Conservation (phyloP, 129 eudicot genomes). For the Pulicaria dysenterica region DNA sequence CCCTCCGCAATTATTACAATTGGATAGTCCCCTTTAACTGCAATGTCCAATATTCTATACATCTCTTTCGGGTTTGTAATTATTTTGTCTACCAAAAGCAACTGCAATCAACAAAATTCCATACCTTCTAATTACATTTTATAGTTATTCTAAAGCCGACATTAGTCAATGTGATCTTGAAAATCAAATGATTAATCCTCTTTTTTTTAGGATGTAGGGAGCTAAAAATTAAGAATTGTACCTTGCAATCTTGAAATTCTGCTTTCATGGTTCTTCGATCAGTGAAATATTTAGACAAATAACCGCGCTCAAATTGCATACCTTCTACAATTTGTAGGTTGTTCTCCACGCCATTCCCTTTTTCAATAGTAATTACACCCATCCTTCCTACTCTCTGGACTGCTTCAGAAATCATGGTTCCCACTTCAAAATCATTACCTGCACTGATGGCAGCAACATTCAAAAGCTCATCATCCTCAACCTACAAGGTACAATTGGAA, state of each 20-base stretch:
- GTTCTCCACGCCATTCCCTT: constrained; percentile 61
- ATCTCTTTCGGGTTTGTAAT: constrained; percentile 75
- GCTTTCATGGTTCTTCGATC: constrained; percentile 62
- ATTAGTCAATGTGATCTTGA: constrained; percentile 14
- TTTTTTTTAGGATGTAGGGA: background rate
- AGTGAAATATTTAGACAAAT: constrained; percentile 78
- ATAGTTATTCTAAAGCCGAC: background rate
- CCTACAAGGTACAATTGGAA: constrained; percentile 47
- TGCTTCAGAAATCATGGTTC: constrained; percentile 84
- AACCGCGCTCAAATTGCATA: constrained; percentile 92
- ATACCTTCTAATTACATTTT: constrained; percentile 25
- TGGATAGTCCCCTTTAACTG: constrained; percentile 64
- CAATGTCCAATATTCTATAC: constrained; percentile 67
- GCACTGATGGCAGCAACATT: constrained; percentile 91
- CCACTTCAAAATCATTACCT: constrained; percentile 69
- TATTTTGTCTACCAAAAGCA: constrained; percentile 86
- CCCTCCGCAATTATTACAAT: constrained; percentile 77
- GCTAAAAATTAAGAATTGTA: constrained; percentile 22
- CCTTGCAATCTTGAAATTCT: constrained; percentile 90
- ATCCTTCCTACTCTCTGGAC: constrained; percentile 63
- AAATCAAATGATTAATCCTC: constrained; percentile 1
- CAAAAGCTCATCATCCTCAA: constrained; percentile 86
- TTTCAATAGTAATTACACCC: constrained; percentile 75
- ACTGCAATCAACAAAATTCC: constrained; percentile 50
- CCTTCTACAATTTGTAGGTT: constrained; percentile 68